Conservation (phyloP, 2,329 filamentous ascomycete genomes). For the Macrophomina tecta region DNA sequence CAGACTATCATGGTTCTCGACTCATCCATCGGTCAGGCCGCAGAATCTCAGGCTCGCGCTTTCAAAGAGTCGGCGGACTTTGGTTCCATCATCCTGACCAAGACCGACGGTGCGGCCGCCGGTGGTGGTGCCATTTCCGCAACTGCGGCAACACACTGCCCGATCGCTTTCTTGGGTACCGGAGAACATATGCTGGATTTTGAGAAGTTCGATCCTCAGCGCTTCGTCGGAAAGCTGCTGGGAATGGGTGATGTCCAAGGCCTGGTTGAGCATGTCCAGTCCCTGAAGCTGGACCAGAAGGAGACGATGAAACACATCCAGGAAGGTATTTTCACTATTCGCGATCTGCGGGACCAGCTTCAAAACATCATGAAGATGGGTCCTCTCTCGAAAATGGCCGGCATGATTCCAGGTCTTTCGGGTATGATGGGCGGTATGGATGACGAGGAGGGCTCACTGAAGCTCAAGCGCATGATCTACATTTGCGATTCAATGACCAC, state of each 20-base stretch:
- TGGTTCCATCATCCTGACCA: slow-evolving; percentile 98
- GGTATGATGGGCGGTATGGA: slow-evolving; percentile 96
- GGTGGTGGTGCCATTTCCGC: slow-evolving; percentile 98
- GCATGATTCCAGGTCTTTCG: slow-evolving; percentile 96
- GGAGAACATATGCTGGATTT: slow-evolving; percentile 97
- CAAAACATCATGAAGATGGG: slow-evolving; percentile 99
- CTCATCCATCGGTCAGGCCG: slow-evolving; percentile 93
- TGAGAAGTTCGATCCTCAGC: slow-evolving; percentile 88
- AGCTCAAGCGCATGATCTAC: slow-evolving; percentile 98
- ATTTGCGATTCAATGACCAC: slow-evolving; percentile 98
- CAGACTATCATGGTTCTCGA: slow-evolving; percentile 99
- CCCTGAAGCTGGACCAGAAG: slow-evolving; percentile 93
- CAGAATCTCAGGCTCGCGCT: slow-evolving; percentile 90
- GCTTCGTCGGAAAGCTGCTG: slow-evolving; percentile 90
- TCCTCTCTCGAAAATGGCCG: slow-evolving; percentile 93
- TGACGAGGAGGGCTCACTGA: slow-evolving; percentile 91
- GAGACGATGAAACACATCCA: slow-evolving; percentile 99
- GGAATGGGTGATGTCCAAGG: slow-evolving; percentile 98
- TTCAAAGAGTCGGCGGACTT: slow-evolving; percentile 98
- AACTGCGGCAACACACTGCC: slow-evolving; percentile 93
- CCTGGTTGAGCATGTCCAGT: slow-evolving; percentile 94
- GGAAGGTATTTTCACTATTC: slow-evolving; percentile 93
- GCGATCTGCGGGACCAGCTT: slow-evolving; percentile 92
- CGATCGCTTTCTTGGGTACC: slow-evolving; percentile 97
- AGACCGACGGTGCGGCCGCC: slow-evolving; percentile 94